Evolutionary conservation across 768 basidiomycete genomes (phyloP).

Genomic region (Calocybe cyanea): DNA sequence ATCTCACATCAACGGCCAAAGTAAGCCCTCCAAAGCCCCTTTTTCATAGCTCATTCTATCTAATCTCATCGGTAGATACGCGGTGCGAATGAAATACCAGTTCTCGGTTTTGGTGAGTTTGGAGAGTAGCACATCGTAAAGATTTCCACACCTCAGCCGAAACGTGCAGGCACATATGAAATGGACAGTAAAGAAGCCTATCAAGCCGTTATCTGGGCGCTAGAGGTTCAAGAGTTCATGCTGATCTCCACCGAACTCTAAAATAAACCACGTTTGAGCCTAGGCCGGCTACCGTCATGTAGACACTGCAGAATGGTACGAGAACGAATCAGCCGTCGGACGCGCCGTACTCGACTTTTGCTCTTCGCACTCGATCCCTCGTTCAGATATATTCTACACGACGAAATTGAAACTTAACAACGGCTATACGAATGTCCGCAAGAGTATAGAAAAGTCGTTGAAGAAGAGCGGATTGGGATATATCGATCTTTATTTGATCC

Average conservation of each 20-base stretch:
- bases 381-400: constrained; percentile 63
- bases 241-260: constrained; percentile 5
- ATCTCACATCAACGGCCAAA: background rate
- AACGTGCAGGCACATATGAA: constrained; percentile 64
- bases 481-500: constrained; percentile 71
- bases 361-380: constrained; percentile 41
- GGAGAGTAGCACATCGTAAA: background rate
- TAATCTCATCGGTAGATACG: background rate
- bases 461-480: constrained; percentile 52
- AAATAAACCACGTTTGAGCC: constrained; percentile 10
- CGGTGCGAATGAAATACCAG: constrained; percentile 42
- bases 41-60: background rate
- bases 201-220: constrained; percentile 52
- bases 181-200: constrained; percentile 55
- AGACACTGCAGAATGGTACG: constrained; percentile 50
- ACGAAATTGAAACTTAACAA: constrained; percentile 64
- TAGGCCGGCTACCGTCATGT: constrained; percentile 65
- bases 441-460: constrained; percentile 51
- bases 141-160: too few species aligned
- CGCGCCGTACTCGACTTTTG: constrained; percentile 57
- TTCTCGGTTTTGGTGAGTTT: constrained; percentile 52
- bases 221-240: constrained; percentile 42
- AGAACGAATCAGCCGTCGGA: constrained; percentile 67
- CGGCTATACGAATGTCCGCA: constrained; percentile 43
- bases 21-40: background rate